Conservation (phyloP, 345 rosid species). For the Euphorbia tirucalli region DNA sequence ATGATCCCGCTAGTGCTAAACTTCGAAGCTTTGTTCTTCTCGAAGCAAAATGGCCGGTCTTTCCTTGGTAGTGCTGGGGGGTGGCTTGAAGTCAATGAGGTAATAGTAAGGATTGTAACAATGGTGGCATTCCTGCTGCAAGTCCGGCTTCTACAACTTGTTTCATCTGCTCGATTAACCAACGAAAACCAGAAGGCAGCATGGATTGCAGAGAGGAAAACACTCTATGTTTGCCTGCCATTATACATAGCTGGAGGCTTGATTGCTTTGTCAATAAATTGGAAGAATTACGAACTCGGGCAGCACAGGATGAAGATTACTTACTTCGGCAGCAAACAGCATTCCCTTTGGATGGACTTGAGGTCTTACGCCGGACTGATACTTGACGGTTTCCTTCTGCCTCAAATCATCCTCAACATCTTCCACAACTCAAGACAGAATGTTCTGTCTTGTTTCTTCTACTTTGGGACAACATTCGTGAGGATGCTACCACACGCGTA, state of each 20-base stretch:
- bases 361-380: constrained; percentile 27
- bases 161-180: constrained; percentile 14
- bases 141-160: constrained; percentile 25
- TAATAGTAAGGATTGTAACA: constrained; percentile 20
- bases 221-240: constrained; percentile 16
- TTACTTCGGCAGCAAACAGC: background rate
- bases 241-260: constrained; percentile 17
- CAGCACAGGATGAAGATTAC: background rate
- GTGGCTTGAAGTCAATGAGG: constrained; percentile 25
- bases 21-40: constrained; percentile 25
- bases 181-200: constrained; percentile 17
- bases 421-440: constrained; percentile 16
- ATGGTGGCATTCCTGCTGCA: constrained; percentile 28
- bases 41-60: background rate
- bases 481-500: constrained; percentile 26
- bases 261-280: constrained; percentile 18
- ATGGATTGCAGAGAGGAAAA: constrained; percentile 27
- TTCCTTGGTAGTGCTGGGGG: background rate
- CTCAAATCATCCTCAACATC: constrained; percentile 33
- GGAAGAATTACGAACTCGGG: constrained; percentile 4
- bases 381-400: constrained; percentile 30
- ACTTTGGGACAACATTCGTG: constrained; percentile 22
- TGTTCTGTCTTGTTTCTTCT: constrained; percentile 24
- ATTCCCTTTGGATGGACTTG: constrained; percentile 13
- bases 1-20: constrained; percentile 30